Conservation (phyloP, 257 asterid species). For the Datura wrightii region DNA sequence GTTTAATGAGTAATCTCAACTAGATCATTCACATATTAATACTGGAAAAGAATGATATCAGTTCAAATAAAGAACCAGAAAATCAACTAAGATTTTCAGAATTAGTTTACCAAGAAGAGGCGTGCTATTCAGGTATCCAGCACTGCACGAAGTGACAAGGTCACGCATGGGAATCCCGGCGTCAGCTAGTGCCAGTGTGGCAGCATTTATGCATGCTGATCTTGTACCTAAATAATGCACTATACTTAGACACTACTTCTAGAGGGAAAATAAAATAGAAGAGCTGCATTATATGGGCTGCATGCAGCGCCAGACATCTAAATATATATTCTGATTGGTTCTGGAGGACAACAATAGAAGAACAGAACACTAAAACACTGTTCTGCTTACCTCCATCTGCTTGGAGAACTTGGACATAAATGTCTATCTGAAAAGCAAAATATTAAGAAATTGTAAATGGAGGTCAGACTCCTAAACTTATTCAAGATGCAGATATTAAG, state of each 20-base stretch:
- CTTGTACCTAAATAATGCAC: constrained; percentile 72
- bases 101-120: constrained; percentile 76
- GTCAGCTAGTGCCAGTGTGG: constrained; percentile 95
- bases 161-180: constrained; percentile 99
- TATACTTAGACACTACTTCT: constrained; percentile 23
- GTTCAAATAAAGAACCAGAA: not conserved
- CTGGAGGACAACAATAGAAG: not conserved
- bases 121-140: constrained; percentile 82
- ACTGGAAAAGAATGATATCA: not conserved
- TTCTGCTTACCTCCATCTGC: constrained; percentile 86
- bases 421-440: constrained; percentile 75
- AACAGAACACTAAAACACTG: not conserved
- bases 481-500: constrained; percentile 24
- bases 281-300: constrained; percentile 1
- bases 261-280: not conserved
- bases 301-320: constrained; percentile 11
- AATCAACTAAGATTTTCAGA: not conserved
- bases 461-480: constrained; percentile 9
- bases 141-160: constrained; percentile 89
- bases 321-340: constrained; percentile 7
- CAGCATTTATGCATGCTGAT: constrained; percentile 99
- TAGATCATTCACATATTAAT: constrained; percentile 12
- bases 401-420: constrained; percentile 97
- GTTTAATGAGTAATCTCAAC: constrained; percentile 30
- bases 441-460: not conserved